A percentile compares a stretch with the other conserved stretches of the same genome.
phyloP scores from a whole-genome alignment of 176 grass and related monocot species.

The Avena eriantha region DNA sequence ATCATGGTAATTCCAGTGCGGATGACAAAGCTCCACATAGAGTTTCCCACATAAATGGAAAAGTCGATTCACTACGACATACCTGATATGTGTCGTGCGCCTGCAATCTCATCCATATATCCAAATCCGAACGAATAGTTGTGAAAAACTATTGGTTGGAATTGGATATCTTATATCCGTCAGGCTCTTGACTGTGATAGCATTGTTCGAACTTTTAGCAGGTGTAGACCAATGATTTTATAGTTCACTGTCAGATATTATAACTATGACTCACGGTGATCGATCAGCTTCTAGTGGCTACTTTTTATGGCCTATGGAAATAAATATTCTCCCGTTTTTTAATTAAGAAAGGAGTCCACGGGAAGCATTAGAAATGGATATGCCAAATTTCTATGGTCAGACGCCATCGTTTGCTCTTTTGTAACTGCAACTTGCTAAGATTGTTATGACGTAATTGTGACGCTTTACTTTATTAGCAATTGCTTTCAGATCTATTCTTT shows the following conservation, averaged over 20 bases:
- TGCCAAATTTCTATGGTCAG: neutral
- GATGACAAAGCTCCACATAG: constrained; percentile 50
- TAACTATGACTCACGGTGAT: neutral
- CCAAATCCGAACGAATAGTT: constrained; percentile 2
- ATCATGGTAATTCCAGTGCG: constrained; percentile 29
- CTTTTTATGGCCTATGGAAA: neutral
- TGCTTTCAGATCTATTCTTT: constrained; percentile 18
- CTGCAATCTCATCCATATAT: constrained; percentile 24
- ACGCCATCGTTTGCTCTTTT: neutral
- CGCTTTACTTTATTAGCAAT: constrained; percentile 2
- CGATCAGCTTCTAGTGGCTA: constrained; percentile 6
- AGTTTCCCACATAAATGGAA: constrained; percentile 39
- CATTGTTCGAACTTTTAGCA: constrained; percentile 30
- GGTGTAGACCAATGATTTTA: neutral
- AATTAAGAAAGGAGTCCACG: neutral
- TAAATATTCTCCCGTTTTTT: constrained; percentile 21
- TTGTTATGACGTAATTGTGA: neutral
- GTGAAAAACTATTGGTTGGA: constrained; percentile 24
- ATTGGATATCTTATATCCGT: constrained; percentile 18
- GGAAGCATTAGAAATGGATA: constrained; percentile 2
- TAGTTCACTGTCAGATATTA: neutral
- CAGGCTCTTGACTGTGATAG: constrained; percentile 41
- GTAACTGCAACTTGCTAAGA: neutral
- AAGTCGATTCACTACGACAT: constrained; percentile 2
- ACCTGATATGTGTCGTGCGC: constrained; percentile 33